Conservation (phyloP, 1,139 yeast genomes). For the Kazachstania sp. region DNA sequence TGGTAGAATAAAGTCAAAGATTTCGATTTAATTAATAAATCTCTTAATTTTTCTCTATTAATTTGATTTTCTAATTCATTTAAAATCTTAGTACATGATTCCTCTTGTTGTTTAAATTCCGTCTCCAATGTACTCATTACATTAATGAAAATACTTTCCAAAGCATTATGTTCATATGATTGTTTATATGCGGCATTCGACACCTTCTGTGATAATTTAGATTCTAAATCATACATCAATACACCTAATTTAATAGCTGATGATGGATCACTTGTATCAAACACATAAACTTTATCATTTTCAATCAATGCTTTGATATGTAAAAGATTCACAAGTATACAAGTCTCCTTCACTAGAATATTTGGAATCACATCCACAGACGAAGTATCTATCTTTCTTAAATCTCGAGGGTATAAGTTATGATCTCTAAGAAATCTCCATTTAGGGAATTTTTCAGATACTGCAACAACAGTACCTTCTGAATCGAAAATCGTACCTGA, state of each 20-base stretch:
- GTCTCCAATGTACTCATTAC: slow-evolving; percentile 79
- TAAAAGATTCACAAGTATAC: slow-evolving; percentile 69
- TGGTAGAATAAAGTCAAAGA: slow-evolving; percentile 58
- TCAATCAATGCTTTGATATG: slow-evolving; percentile 84
- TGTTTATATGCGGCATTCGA: slow-evolving; percentile 22
- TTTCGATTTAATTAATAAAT: slow-evolving; percentile 58
- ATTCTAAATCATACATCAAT: slow-evolving; percentile 79
- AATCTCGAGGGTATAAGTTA: slow-evolving; percentile 62
- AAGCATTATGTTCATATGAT: slow-evolving; percentile 74
- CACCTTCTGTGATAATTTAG: slow-evolving; percentile 46
- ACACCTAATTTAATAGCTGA: slow-evolving; percentile 63
- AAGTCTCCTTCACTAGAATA: slow-evolving; percentile 60
- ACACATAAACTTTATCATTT: slow-evolving; percentile 70
- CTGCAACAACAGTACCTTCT: slow-evolving; percentile 63
- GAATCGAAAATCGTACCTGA: slow-evolving; percentile 75
- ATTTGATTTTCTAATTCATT: slow-evolving; percentile 62
- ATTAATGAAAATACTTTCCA: slow-evolving; percentile 80
- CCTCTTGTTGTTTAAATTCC: slow-evolving; percentile 66
- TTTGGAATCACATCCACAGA: slow-evolving; percentile 85
- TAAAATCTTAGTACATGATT: slow-evolving; percentile 57
- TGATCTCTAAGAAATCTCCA: slow-evolving; percentile 64
- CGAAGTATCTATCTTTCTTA: slow-evolving; percentile 79
- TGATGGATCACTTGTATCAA: slow-evolving; percentile 55
- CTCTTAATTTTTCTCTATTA: slow-evolving; percentile 57
- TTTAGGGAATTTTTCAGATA: slow-evolving; percentile 70